Evolutionary conservation across 2,329 filamentous ascomycete species (phyloP).

Genomic region (Onygenales sp.): DNA sequence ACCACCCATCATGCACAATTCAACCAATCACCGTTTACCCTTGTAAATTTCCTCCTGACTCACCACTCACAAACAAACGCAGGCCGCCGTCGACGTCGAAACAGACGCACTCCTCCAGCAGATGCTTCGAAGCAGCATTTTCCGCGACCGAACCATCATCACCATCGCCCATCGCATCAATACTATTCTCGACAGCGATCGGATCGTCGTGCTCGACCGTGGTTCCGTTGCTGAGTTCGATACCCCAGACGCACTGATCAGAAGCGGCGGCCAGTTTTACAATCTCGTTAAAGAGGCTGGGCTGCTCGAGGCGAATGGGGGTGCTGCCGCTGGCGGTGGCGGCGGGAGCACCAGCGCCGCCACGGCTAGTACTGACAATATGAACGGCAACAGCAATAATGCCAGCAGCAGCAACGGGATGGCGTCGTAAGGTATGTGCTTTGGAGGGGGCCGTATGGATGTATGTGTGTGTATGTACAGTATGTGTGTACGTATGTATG

Average conservation of each 20-base stretch:
- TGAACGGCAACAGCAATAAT: not conserved
- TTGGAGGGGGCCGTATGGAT: not conserved
- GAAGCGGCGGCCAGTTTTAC: slow-evolving; percentile 71
- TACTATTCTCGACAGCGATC: slow-evolving; percentile 81
- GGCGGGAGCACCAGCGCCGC: not conserved
- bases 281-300: slow-evolving; percentile 87
- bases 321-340: slow-evolving; percentile 9
- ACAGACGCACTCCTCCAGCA: slow-evolving; percentile 57
- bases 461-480: not conserved
- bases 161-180: slow-evolving; percentile 98
- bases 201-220: slow-evolving; percentile 86
- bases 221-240: slow-evolving; percentile 90
- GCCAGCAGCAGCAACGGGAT: not conserved
- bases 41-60: not conserved
- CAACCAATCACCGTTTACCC: not conserved
- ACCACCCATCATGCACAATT: no score
- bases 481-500: not conserved
- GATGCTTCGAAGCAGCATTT: slow-evolving; percentile 56
- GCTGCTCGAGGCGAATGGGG: slow-evolving; percentile 45
- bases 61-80: slow-evolving; percentile 2
- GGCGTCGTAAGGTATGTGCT: not conserved
- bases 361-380: not conserved
- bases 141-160: slow-evolving; percentile 90
- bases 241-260: slow-evolving; percentile 67
- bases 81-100: slow-evolving; percentile 61